Base-by-base conservation (phyloP, 1,139 yeast genomes). In the Hansenula lynferdii region DNA sequence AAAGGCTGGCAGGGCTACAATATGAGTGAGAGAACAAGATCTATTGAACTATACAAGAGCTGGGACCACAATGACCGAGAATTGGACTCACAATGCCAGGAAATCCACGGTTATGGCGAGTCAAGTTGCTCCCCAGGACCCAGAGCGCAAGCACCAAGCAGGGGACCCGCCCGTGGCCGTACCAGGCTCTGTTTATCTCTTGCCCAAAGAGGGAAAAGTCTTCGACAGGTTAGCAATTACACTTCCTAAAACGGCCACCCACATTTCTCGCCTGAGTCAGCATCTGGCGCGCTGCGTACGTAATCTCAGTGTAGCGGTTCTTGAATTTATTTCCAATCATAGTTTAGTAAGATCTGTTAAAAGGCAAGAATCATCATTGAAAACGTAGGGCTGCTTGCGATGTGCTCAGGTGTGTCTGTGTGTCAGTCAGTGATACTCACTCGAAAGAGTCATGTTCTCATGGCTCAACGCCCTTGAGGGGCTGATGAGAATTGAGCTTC, bases 271-370 rank as follows among this genome's bases (percentile, higher is more conserved):
- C 7, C 9, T 21, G 8, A 8, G 9, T 21, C 22, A 21, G 8
- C 9, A 21, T 9, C 22, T 9, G 9, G 9, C 9, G 22, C 22
- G 8, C 7, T 8, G 8, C 14, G 8, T n/a, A 16, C 5, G 9
- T 10, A 12, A 16, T 8, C 29, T 36, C 39, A 36, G 39, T 31
- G 39, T 36, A 36, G 39, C 39, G 39, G 39, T 36, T 36, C 39
- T 36, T 34, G 29, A 19, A 20, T 17, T 23, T 23, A 31, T 23
- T 14, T 23, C 26, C 26, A 21, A 16, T 21, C 25, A 22, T 14
- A 14, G 20, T 10, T 21, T 15, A 30, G 14, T 10, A 17, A 8
- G 11, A 20, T 29, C 32, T 23, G 27, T 16, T 7, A 28, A 17
- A 10, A 8, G 34, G 23, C 21, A 31, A 31, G 28, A 23, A 31